Conservation (phyloP, 352 stramenopile genomes). For the Aphanomyces astaci region DNA sequence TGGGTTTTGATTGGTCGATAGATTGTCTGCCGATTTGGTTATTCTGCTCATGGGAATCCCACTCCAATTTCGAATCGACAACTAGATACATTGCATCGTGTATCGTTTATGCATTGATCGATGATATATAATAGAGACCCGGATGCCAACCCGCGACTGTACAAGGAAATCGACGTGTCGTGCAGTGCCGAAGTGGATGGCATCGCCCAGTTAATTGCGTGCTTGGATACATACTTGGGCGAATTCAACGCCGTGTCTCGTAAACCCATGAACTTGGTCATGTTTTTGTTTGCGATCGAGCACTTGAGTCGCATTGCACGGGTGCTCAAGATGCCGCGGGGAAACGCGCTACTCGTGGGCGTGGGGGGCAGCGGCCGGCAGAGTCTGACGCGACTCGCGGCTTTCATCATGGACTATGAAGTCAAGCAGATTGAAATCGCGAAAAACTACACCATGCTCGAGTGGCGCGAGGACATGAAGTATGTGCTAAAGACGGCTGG, state of each 20-base stretch:
- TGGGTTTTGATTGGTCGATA: no score
- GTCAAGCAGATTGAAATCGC: slow-evolving; percentile 93
- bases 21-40: no score
- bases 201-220: slow-evolving; percentile 71
- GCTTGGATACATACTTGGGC: slow-evolving; percentile 81
- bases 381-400: slow-evolving; percentile 85
- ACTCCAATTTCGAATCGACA: no score
- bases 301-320: slow-evolving; percentile 88
- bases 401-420: slow-evolving; percentile 90
- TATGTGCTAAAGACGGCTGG: slow-evolving; percentile 85
- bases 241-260: slow-evolving; percentile 91
- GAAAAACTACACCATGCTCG: slow-evolving; percentile 91
- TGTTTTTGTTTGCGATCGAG: slow-evolving; percentile 95
- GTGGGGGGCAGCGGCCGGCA: slow-evolving; percentile 90
- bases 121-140: no score
- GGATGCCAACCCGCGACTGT: slow-evolving; percentile 63
- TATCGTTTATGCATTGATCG: no score
- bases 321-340: slow-evolving; percentile 91
- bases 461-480: slow-evolving; percentile 95
- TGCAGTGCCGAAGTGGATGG: slow-evolving; percentile 64
- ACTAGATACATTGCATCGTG: no score
- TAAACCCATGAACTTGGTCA: slow-evolving; percentile 93
- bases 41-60: no score
- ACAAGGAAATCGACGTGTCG: slow-evolving; percentile 73
- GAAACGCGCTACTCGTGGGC: slow-evolving; percentile 89